Evolutionary conservation across 768 basidiomycete genomes (phyloP).

Genomic region (button mushroom (Agaricus bisporus)): DNA sequence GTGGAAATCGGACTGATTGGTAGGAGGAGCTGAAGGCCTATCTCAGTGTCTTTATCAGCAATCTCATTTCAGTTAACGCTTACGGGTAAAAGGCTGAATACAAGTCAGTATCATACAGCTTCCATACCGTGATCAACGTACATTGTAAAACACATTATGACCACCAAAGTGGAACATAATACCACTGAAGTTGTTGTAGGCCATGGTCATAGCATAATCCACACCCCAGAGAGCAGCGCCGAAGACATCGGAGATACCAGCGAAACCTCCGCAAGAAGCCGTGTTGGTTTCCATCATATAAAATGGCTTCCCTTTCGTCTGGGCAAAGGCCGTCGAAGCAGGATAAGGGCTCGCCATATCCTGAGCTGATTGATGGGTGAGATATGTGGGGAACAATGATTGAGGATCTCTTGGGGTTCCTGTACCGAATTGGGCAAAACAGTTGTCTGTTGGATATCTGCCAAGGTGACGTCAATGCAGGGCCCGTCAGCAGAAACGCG

Average conservation of each 20-base stretch:
- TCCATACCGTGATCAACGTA: constrained; percentile 20
- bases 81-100: constrained; percentile 24
- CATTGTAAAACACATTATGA: constrained; percentile 61
- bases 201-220: constrained; percentile 57
- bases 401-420: constrained; percentile 40
- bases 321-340: constrained; percentile 39
- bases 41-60: neutral
- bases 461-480: constrained; percentile 21
- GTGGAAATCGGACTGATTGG: constrained; percentile 50
- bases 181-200: constrained; percentile 45
- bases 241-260: constrained; percentile 56
- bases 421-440: constrained; percentile 40
- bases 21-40: constrained; percentile 37
- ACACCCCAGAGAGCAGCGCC: constrained; percentile 59
- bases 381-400: constrained; percentile 45
- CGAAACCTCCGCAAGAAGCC: constrained; percentile 64
- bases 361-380: constrained; percentile 53
- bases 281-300: constrained; percentile 71
- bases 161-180: constrained; percentile 55
- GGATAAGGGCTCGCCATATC: constrained; percentile 47
- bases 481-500: constrained; percentile 7
- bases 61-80: constrained; percentile 14
- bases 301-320: constrained; percentile 35
- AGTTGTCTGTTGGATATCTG: constrained; percentile 62
- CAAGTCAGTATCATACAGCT: too few species aligned